Evolutionary conservation across 352 stramenopile species (phyloP), one percentile per base, ranked within the genome.

Genomic region (Phytophthora sp.): DNA sequence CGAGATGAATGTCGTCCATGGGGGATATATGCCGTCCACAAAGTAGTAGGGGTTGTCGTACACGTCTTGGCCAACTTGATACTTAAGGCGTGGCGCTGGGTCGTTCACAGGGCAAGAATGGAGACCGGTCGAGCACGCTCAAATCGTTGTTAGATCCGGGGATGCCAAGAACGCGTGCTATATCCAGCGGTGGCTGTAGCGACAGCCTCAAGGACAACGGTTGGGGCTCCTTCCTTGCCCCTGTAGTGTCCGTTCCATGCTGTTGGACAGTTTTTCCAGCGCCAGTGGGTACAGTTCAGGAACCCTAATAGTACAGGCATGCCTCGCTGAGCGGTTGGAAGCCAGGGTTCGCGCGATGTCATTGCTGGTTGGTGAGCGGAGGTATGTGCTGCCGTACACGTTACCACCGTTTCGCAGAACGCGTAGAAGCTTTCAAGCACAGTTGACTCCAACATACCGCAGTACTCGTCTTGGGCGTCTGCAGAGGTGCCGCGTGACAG

Each of bases 41-140:
- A n/a, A n/a, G n/a, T 52, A 52, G 26, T 52, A 52, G 5, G 45
- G 45, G 7, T 13, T 52, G 27, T 54, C 15, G 35, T 41, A 41
- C 9, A 7, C n/a, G 20, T 8, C 35, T 41, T 16, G 13, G 20
- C 20, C 35, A 20, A 41, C 4, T 41, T 54, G 3, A 13, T 54
- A 54, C 2, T 11, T 24, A 4, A 27, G 27, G n/a, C n/a, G 27
- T 2, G 46, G 27, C 2, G 16, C 39, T 9, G 29, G 39, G 27
- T 27, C 18, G 18, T 41, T 54, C 27, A 54, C 27, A 29, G 41
- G 16, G 46, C 27, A 54, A 7, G 15, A 54, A 15, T 26, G 46
- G 46, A 29, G 29, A 54, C 3, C 27, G n/a, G 31, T 54, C 27
- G 2, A 54, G 46, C 12, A 24, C 38, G 27, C 23, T 52, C 24